These are phyloP conservation scores for Euphorbia pulcherrima DNA, from an alignment of 345 rosid species.

Conservation along the genomic window DNA sequence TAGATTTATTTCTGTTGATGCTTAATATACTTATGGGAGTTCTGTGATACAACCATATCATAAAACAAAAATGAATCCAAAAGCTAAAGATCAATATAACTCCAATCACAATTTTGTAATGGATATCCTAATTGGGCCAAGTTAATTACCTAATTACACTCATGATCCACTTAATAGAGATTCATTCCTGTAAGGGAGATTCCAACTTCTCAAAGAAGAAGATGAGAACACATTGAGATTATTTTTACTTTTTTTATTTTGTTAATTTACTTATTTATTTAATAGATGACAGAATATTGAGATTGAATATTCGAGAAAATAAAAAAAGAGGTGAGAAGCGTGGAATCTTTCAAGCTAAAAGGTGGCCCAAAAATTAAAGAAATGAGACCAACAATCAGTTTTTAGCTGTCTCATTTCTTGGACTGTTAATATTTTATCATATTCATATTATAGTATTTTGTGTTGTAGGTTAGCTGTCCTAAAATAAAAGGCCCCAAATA, in stretches of 20 bases:
- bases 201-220: slow-evolving; percentile 2
- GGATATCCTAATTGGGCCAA: no score
- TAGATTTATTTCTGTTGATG: no score
- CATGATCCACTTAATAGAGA: background rate
- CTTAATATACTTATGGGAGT: no score
- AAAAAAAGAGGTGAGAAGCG: slow-evolving; percentile 15
- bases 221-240: no score
- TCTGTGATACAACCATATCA: no score
- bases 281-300: no score
- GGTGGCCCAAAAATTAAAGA: slow-evolving; percentile 18
- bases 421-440: background rate
- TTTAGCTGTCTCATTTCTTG: slow-evolving; percentile 27
- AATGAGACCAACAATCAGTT: background rate
- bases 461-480: slow-evolving; percentile 13
- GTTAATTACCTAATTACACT: no score
- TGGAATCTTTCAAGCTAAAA: slow-evolving; percentile 20
- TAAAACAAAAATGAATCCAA: no score
- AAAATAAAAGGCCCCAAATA: background rate
- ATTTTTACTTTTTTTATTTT: no score
- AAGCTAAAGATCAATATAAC: no score
- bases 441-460: background rate
- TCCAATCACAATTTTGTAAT: no score
- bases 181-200: slow-evolving; percentile 5
- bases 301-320: background rate
- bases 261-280: no score